Evolutionary conservation across 2,329 filamentous ascomycete genomes (phyloP), one percentile per base, ranked within the genome.

Genomic region (Cladophialophora psammophila): DNA sequence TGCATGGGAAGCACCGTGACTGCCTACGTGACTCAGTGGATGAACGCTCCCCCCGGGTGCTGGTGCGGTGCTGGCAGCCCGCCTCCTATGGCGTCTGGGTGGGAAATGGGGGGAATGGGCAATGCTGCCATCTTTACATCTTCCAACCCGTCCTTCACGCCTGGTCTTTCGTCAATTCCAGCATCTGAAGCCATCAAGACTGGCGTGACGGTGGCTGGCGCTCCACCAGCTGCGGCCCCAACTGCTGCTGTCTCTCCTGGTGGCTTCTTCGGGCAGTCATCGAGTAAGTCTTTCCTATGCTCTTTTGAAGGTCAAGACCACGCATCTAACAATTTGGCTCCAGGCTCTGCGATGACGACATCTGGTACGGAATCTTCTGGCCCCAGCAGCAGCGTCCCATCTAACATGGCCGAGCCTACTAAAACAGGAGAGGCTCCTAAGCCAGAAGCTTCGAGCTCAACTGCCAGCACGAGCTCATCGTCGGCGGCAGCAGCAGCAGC

Each of bases 101-200:
- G 54, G 42, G 57, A 13, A 40, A 26, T 36, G 38, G 61, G 36
- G 15, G 58, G 32, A 15, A 52, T 61, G 40, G 68, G 65, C 40
- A 45, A 58, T 26, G 68, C 68, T 34, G 65, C 65, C 9, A 26
- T 65, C 26, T 60, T 61, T 45, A 69, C 64, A 13, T 63, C 62
- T n/a, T 26, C 42, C 50, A 60, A 60, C 13, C 63, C 60, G 8
- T 68, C 68, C n/a, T 62, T 71, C n/a, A 63, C 38, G 13, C 68
- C 62, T 20, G 71, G 71, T 38, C 63, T 70, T 8, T 70, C 69
- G 9, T 71, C 69, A 12, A 71, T 72, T 31, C 71, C 71, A 18
- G 67, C 67, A 10, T 53, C 69, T 9, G 63, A 69, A n/a, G 71
- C 71, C 2, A 56, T 71, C 32, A 31, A 66, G 65, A 71, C 69